Evolutionary conservation across 805 yeast species (phyloP).

Genomic region (Pichia pseudocactophila): DNA sequence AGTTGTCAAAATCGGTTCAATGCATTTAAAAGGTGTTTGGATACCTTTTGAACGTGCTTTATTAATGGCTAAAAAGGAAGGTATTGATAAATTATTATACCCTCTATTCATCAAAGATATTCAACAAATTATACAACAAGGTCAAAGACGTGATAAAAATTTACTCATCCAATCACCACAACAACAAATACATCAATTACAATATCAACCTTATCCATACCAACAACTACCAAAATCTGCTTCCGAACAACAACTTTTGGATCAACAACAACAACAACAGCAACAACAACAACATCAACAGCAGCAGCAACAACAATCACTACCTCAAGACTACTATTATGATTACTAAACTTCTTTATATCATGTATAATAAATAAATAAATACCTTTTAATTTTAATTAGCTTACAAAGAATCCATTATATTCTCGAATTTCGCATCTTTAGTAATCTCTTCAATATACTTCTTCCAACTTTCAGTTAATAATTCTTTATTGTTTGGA

Average conservation of each 20-base stretch:
- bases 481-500: background rate
- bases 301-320: background rate
- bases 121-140: slow-evolving; percentile 35
- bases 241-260: background rate
- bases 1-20: slow-evolving; percentile 66
- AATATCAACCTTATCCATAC: background rate
- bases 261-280: background rate
- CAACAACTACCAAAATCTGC: background rate
- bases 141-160: too few species aligned
- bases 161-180: too few species aligned
- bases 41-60: slow-evolving; percentile 65
- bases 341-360: too few species aligned
- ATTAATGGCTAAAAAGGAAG: slow-evolving; percentile 61
- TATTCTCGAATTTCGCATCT: background rate
- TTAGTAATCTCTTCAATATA: background rate
- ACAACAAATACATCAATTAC: background rate
- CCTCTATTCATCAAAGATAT: slow-evolving; percentile 61
- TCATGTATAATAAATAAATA: too few species aligned
- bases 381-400: too few species aligned
- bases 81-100: slow-evolving; percentile 47
- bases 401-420: background rate
- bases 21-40: slow-evolving; percentile 72
- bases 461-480: background rate
- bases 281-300: background rate
- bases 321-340: background rate